Evolutionary conservation across 805 yeast species (phyloP).

Genomic region (Saccharomycopsis oosterbeekiorum): DNA sequence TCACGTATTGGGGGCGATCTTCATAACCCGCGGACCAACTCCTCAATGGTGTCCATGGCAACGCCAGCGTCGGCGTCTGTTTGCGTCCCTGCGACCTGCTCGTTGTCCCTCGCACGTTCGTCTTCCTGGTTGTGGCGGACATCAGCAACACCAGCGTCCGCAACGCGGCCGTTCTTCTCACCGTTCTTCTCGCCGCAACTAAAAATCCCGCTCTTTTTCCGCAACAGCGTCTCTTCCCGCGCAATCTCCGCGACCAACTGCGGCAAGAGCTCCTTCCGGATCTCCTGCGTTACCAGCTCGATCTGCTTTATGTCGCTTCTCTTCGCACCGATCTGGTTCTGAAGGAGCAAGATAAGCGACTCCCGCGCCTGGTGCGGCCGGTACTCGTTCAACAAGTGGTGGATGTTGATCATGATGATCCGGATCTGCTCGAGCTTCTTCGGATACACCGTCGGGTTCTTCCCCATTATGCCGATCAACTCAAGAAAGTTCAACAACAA

Average conservation of each 20-base stretch:
- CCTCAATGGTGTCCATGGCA: background rate
- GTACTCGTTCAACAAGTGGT: constrained; percentile 84
- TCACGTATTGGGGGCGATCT: too few species aligned
- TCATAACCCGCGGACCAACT: background rate
- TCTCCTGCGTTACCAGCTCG: background rate
- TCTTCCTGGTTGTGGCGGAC: background rate
- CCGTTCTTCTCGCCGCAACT: background rate
- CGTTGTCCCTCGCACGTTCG: too few species aligned
- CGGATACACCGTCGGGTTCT: constrained; percentile 57
- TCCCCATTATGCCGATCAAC: constrained; percentile 64
- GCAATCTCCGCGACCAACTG: background rate
- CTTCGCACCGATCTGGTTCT: constrained; percentile 59
- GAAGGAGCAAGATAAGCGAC: constrained; percentile 64
- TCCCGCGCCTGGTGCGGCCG: constrained; percentile 95
- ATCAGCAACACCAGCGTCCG: background rate
- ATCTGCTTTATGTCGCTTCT: constrained; percentile 36
- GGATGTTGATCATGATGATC: constrained; percentile 75
- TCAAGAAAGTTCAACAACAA: constrained; percentile 73
- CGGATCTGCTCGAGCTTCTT: constrained; percentile 70
- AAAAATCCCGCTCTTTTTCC: background rate
- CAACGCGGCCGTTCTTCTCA: background rate
- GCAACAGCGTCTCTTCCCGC: background rate
- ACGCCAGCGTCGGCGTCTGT: background rate
- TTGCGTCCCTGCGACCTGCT: too few species aligned
- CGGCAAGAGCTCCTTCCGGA: background rate